Conservation (phyloP, 768 basidiomycete species). For the Suillus occidentalis region DNA sequence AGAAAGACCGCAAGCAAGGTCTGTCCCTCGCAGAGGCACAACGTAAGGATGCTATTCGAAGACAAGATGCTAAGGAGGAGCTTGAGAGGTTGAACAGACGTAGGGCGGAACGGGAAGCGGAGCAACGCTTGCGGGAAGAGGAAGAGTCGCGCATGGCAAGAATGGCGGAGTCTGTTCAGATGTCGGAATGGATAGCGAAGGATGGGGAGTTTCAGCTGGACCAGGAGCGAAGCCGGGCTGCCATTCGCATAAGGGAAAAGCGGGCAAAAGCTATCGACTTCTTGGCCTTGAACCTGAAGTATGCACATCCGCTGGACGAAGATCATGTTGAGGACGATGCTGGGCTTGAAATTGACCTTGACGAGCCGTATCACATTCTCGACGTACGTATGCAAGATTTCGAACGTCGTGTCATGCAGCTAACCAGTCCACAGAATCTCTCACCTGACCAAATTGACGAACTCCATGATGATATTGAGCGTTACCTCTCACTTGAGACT, state of each 20-base stretch:
- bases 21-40: constrained; percentile 77
- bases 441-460: constrained; percentile 88
- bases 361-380: constrained; percentile 97
- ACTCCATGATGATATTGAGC: constrained; percentile 91
- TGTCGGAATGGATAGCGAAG: constrained; percentile 97
- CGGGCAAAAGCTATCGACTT: constrained; percentile 99
- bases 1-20: constrained; percentile 91
- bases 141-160: constrained; percentile 89
- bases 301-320: constrained; percentile 71
- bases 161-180: constrained; percentile 91
- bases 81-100: constrained; percentile 87
- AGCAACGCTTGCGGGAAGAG: constrained; percentile 85
- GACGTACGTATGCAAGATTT: constrained; percentile 57
- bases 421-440: constrained; percentile 59
- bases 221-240: constrained; percentile 86
- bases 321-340: constrained; percentile 81
- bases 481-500: constrained; percentile 85
- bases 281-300: constrained; percentile 91
- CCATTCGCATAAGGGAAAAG: constrained; percentile 94
- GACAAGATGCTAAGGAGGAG: constrained; percentile 94
- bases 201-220: constrained; percentile 97
- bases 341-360: constrained; percentile 95
- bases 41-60: constrained; percentile 72
- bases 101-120: constrained; percentile 90
- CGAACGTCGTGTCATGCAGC: neutral